Percentiles rank a stretch among this genome's conserved stretches.
phyloP scores from a whole-genome alignment of 192 early-diverging fungal species.

The Linnemannia schmuckeri region DNA sequence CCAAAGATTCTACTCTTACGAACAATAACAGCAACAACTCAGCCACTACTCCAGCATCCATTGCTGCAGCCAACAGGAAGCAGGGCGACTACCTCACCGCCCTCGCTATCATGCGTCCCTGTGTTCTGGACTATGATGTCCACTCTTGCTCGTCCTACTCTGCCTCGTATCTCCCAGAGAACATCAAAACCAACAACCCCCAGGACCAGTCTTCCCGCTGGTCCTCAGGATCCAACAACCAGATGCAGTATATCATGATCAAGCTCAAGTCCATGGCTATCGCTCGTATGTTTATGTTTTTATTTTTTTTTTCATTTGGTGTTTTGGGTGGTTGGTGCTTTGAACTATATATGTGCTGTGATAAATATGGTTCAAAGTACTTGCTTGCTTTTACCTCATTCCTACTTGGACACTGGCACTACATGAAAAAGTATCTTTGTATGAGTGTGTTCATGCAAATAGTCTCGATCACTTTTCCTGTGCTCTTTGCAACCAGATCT shows the following conservation, averaged over 20 bases:
- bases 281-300: constrained; percentile 71
- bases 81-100: constrained; percentile 53
- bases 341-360: not conserved
- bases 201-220: constrained; percentile 92
- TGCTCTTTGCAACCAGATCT: too few species aligned
- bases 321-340: not conserved
- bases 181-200: constrained; percentile 87
- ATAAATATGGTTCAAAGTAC: not conserved
- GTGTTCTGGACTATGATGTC: constrained; percentile 69
- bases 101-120: constrained; percentile 50
- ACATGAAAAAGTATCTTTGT: too few species aligned
- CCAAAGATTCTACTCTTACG: not conserved
- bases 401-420: not conserved
- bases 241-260: constrained; percentile 92
- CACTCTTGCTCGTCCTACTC: constrained; percentile 87
- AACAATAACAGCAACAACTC: not conserved
- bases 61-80: constrained; percentile 16
- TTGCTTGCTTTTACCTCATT: too few species aligned
- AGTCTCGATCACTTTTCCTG: too few species aligned
- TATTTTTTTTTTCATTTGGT: not conserved
- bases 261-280: constrained; percentile 88
- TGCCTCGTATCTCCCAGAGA: constrained; percentile 85
- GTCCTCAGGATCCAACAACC: constrained; percentile 89
- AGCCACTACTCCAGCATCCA: not conserved
- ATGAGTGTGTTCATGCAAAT: too few species aligned